phyloP scores from a whole-genome alignment of 345 rosid species.

The Rhodamnia rubescens region DNA sequence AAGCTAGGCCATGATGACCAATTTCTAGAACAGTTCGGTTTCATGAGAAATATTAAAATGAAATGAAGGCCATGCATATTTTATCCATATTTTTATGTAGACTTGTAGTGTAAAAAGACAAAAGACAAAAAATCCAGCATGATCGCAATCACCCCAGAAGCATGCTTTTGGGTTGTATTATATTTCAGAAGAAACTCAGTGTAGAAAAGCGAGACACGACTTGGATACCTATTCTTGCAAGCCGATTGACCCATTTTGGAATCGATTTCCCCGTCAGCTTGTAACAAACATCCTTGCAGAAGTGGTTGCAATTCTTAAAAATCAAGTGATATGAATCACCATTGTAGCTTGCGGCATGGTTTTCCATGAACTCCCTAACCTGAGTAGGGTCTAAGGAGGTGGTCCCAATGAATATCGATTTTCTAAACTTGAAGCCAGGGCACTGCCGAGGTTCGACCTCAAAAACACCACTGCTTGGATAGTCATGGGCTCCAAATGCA shows the following conservation, averaged over 20 bases:
- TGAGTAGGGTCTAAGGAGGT: slow-evolving; percentile 71
- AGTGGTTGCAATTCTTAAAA: slow-evolving; percentile 89
- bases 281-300: slow-evolving; percentile 67
- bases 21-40: neutral
- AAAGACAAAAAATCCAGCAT: neutral
- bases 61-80: neutral
- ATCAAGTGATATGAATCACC: slow-evolving; percentile 92
- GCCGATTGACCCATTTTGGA: slow-evolving; percentile 94
- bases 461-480: slow-evolving; percentile 78
- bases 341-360: slow-evolving; percentile 53
- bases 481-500: slow-evolving; percentile 97
- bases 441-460: slow-evolving; percentile 91
- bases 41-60: neutral
- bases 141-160: neutral
- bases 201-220: neutral
- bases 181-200: neutral
- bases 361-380: slow-evolving; percentile 85
- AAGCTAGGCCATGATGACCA: neutral
- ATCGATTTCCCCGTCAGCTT: slow-evolving; percentile 62
- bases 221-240: slow-evolving; percentile 63
- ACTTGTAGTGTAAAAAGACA: neutral
- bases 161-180: neutral
- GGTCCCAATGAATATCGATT: slow-evolving; percentile 76
- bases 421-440: slow-evolving; percentile 95
- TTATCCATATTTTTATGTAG: neutral